Evolutionary conservation across 129 eudicot species (phyloP), one percentile per base, ranked within the genome.

Genomic region (Apium graveolens): DNA sequence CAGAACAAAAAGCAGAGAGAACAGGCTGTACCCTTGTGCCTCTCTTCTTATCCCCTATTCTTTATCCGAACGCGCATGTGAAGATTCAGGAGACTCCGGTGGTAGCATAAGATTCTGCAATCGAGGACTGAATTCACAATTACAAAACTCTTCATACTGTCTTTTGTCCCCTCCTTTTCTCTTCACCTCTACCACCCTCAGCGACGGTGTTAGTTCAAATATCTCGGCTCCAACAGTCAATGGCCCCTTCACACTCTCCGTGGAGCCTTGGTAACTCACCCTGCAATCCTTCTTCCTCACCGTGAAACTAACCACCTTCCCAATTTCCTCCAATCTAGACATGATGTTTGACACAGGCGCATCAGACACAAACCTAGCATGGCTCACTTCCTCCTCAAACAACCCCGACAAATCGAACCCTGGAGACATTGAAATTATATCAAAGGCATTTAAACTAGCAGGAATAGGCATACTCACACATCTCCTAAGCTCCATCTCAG

Each of bases 251-350:
- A 66, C 37, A 27, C 72, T 7, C 72, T 66, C 72, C 6, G 20
- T 1, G 24, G 72, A 66, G 24, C 72, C 41, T 16, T 66, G 41
- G 5, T 13, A 66, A 66, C 72, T 66, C 18, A 66, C 21, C 72
- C 11, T 66, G 39, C 72, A 66, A 66, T 66, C 72, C 72, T 66
- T 66, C 72, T 66, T 66, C 72, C 72, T 66, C 72, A 66, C 72
- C 0, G 39, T 66, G 34, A 66, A 66, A 14, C 72, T 31, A 66
- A 14, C 72, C 24, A 31, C 41, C 72, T 66, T 66, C 24, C 38
- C 72, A 14, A 66, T 31, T 32, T 66, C 72, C 72, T 66, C 72
- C 39, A 66, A 32, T 32, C 39, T 66, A 2, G 41, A 29, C 21
- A 66, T 66, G 11, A 66, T 66, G 11, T 27, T 14, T 1, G 39